phyloP scores from a whole-genome alignment of 805 yeast genomes.

The Candida berthetii region DNA sequence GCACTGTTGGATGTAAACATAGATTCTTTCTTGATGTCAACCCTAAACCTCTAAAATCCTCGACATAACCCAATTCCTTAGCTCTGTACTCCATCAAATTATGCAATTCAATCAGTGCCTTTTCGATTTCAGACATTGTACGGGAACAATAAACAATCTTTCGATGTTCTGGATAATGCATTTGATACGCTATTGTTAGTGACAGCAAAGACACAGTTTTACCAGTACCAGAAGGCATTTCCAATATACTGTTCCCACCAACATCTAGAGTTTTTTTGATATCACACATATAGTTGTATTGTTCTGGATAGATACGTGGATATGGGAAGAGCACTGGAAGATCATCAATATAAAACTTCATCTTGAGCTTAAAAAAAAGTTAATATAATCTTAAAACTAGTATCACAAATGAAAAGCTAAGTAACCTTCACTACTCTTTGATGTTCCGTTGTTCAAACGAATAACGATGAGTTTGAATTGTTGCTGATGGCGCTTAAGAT shows the following conservation, averaged over 20 bases:
- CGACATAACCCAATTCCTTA: conserved; percentile 76
- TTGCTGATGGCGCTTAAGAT: too few relatives aligned
- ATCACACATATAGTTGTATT: conserved; percentile 96
- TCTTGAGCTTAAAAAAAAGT: conserved; percentile 3
- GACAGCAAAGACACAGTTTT: conserved; percentile 91
- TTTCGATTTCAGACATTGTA: conserved; percentile 98
- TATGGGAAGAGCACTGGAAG: conserved; percentile 94
- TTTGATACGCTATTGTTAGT: conserved; percentile 90
- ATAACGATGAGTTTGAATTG: too few relatives aligned
- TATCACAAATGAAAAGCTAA: too few relatives aligned
- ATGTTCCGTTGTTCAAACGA: too few relatives aligned
- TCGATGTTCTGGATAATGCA: conserved; percentile 89
- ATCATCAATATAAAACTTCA: conserved; percentile 81
- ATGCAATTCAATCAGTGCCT: conserved; percentile 88
- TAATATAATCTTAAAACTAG: too few relatives aligned
- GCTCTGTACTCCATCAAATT: conserved; percentile 83
- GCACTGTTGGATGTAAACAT: conserved; percentile 84
- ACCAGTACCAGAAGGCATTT: conserved; percentile 99
- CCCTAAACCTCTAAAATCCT: conserved; percentile 92
- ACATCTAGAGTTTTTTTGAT: conserved; percentile 90
- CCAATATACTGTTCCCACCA: conserved; percentile 93
- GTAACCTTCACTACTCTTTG: too few relatives aligned
- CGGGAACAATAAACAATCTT: conserved; percentile 97
- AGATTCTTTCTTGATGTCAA: conserved; percentile 90
- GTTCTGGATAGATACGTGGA: conserved; percentile 96